These are phyloP conservation scores for Vaccinium vitisidaea DNA, from an alignment of 148 eudicot genomes.

Conservation along the genomic window DNA sequence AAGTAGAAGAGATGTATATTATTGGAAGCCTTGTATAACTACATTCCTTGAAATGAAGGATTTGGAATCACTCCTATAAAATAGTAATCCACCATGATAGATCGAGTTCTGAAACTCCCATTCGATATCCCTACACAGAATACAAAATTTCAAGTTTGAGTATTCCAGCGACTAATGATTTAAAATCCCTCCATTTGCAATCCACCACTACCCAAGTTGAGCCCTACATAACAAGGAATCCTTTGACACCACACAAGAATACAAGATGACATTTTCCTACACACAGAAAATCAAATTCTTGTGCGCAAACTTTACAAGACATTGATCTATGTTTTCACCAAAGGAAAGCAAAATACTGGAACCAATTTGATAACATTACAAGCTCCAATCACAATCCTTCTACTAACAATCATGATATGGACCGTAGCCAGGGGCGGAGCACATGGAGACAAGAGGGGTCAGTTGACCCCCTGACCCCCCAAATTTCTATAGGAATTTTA, in stretches of 20 bases:
- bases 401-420: no score
- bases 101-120: neutral
- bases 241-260: neutral
- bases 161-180: neutral
- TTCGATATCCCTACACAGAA: no score
- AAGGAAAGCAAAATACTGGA: neutral
- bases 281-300: neutral
- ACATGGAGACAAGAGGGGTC: no score
- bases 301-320: neutral
- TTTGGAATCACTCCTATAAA: neutral
- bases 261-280: neutral
- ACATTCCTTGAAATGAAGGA: neutral
- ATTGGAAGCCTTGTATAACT: no score
- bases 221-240: neutral
- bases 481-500: no score
- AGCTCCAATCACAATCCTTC: neutral
- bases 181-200: neutral
- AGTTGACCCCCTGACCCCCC: no score
- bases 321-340: neutral
- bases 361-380: neutral
- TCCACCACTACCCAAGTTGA: neutral
- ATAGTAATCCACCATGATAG: neutral
- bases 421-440: no score
- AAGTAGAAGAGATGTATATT: neutral
- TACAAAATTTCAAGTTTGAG: conserved; percentile 1